phyloP scores from a whole-genome alignment of 257 asterid species.

The Solanum okadae region DNA sequence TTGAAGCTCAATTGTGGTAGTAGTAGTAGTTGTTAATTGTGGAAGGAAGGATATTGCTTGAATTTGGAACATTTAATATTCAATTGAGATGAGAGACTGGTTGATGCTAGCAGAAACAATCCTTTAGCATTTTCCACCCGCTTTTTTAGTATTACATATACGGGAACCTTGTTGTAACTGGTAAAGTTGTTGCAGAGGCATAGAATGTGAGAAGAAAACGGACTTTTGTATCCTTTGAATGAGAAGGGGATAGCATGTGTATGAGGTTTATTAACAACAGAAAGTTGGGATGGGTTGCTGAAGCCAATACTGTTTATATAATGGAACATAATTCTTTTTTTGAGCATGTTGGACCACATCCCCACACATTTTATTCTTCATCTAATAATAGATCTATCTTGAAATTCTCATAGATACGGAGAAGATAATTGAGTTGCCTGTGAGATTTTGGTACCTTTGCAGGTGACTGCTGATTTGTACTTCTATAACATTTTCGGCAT shows the following conservation, averaged over 20 bases:
- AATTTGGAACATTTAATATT: background rate
- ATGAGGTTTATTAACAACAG: background rate
- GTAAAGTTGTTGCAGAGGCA: background rate
- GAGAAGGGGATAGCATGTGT: background rate
- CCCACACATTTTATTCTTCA: background rate
- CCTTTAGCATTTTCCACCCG: background rate
- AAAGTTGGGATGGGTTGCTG: background rate
- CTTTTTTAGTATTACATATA: background rate
- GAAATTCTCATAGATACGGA: background rate
- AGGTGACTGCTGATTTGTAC: background rate
- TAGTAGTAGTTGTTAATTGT: background rate
- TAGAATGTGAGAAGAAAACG: background rate
- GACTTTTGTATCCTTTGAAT: background rate
- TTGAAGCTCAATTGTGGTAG: background rate
- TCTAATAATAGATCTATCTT: background rate
- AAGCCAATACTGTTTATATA: background rate
- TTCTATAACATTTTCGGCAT: background rate
- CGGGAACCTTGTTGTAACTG: background rate
- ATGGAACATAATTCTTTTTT: background rate
- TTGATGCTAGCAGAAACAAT: background rate
- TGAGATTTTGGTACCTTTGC: background rate
- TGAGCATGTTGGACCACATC: background rate
- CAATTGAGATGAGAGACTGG: background rate
- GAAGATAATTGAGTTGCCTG: background rate
- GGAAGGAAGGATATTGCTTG: background rate